Percentiles rank a stretch among this genome's conserved stretches.
phyloP scores from a whole-genome alignment of 1,139 yeast genomes.

The Schwanniomyces etchellsii region DNA sequence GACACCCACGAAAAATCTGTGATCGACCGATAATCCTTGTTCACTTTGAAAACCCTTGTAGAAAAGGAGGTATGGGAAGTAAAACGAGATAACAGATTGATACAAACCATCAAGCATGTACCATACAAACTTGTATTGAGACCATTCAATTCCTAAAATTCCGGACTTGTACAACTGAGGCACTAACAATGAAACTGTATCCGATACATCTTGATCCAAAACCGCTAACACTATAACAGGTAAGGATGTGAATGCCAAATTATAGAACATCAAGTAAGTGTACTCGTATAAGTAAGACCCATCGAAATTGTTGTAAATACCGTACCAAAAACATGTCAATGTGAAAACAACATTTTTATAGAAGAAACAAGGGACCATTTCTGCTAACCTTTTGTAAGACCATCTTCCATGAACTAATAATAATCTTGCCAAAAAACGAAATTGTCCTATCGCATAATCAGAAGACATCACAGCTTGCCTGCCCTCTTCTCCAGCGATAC shows the following conservation, averaged over 20 bases:
- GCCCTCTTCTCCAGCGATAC: constrained; percentile 68
- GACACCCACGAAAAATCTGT: constrained; percentile 54
- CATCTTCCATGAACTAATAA: constrained; percentile 60
- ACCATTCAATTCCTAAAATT: constrained; percentile 48
- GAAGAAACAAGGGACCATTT: constrained; percentile 62
- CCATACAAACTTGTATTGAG: constrained; percentile 45
- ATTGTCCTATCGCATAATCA: constrained; percentile 63
- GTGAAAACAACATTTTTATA: constrained; percentile 59
- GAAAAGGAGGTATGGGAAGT: constrained; percentile 49
- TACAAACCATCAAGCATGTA: constrained; percentile 58
- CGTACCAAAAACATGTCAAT: constrained; percentile 58
- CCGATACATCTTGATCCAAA: constrained; percentile 59
- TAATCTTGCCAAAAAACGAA: constrained; percentile 49
- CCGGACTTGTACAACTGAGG: constrained; percentile 58
- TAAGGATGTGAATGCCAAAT: constrained; percentile 59
- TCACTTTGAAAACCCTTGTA: constrained; percentile 40
- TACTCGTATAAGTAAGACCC: constrained; percentile 60
- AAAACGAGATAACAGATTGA: constrained; percentile 52
- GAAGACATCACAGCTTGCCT: constrained; percentile 65
- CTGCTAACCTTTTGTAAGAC: constrained; percentile 59
- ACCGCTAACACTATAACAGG: constrained; percentile 57
- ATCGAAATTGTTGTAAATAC: constrained; percentile 52
- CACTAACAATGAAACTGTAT: constrained; percentile 48
- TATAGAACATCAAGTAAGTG: constrained; percentile 59
- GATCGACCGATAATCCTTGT: constrained; percentile 49